These are phyloP conservation scores for Blepharisma stoltei DNA, from an alignment of 73 alveolate genomes.

Conservation along the genomic window DNA sequence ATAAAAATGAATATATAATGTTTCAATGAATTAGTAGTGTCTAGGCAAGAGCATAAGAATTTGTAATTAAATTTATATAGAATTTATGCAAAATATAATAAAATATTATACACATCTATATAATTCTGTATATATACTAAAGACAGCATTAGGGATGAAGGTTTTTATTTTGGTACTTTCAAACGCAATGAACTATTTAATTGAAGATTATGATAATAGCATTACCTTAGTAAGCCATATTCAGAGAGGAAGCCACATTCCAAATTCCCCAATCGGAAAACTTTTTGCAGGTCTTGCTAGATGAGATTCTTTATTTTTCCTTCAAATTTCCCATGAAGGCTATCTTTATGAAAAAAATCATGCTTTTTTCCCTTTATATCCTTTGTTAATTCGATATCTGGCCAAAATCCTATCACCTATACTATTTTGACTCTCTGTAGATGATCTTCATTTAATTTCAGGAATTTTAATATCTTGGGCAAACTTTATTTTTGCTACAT, in stretches of 20 bases:
- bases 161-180: constrained; percentile 1
- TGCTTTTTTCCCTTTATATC: constrained; percentile 30
- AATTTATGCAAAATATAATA: too few species aligned
- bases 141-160: not conserved
- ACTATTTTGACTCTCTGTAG: not conserved
- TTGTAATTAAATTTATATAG: too few species aligned
- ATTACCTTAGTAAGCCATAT: not conserved
- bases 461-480: constrained; percentile 23
- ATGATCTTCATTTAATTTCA: constrained; percentile 8
- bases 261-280: constrained; percentile 6
- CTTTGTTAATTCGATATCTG: not conserved
- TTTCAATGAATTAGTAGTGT: too few species aligned
- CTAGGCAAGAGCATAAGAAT: too few species aligned
- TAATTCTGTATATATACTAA: too few species aligned
- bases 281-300: constrained; percentile 24
- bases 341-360: constrained; percentile 32
- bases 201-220: constrained; percentile 6
- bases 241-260: constrained; percentile 23
- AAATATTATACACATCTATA: too few species aligned
- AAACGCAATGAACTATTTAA: not conserved
- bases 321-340: constrained; percentile 32
- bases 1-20: too few species aligned
- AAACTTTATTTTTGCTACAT: not conserved
- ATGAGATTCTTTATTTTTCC: constrained; percentile 25
- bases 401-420: not conserved